Base-by-base conservation (phyloP, 352 stramenopile genomes). In the Globisporangium splendens region DNA sequence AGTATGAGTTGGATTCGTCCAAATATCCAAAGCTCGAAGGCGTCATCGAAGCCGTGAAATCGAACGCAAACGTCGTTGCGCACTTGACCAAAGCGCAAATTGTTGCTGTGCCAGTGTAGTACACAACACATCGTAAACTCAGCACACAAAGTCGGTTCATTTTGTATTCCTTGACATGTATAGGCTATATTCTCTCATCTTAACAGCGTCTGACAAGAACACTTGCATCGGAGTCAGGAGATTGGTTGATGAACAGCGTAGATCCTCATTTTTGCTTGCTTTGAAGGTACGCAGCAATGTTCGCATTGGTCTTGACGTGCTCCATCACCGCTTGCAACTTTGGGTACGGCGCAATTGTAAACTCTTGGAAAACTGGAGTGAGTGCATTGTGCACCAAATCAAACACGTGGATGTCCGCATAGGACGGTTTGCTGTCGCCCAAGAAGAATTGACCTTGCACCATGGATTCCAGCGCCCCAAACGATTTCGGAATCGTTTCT, bases 391-490 rank as follows among this genome's bases (percentile, higher is more conserved):
- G 35, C 35, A 41, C 35, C 35, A 41, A 41, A 12, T 41, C 35
- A 12, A 89, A 54, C 85, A 68, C 41, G 80, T 87, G 59, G 69
- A 73, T 15, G 83, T 14, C 14, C 14, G 33, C 46, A 46, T 12
- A 28, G 51, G 12, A 57, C 18, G 7, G 57, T 15, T 15, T 60
- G 38, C 58, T 72, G 31, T 65, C 42, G 1, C 68, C 44, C 60
- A 75, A 63, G 59, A 73, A 60, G 46, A 68, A 68, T 28, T 72
- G 61, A 43, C 52, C 50, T 7, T 62, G 52, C 5, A 65, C 49
- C 59, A 69, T 64, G 47, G 61, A 67, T 57, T 90, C 75, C 1
- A 91, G 51, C 22, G 59, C 48, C 6, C 28, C 44, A 24, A 93
- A 56, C 39, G n/a, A 8, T 42, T 59, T 64, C 4, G 58, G 50